Percentiles rank a stretch among this genome's conserved stretches.
Conservation (phyloP, 2,329 filamentous ascomycete species). For the Zasmidium citrigriseum region DNA sequence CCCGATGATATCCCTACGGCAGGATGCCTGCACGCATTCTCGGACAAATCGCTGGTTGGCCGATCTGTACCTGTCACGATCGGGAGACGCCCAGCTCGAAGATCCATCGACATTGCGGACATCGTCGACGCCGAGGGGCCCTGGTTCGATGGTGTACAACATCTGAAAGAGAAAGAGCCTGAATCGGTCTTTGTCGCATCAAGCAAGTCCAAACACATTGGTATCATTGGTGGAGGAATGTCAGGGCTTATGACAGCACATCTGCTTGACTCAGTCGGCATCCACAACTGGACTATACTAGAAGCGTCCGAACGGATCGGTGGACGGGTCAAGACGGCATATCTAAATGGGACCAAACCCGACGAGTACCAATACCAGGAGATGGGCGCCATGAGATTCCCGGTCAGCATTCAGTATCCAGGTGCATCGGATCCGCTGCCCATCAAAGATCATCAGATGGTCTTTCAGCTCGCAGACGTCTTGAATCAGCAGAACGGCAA, state of each 20-base stretch:
- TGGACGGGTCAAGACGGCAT: constrained; percentile 65
- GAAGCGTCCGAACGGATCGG: constrained; percentile 64
- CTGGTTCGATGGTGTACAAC: constrained; percentile 68
- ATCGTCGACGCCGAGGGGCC: constrained; percentile 60
- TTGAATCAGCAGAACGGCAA: constrained; percentile 63
- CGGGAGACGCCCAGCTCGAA: constrained; percentile 1
- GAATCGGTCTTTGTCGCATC: constrained; percentile 53
- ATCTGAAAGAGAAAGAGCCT: constrained; percentile 58
- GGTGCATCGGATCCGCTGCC: constrained; percentile 58
- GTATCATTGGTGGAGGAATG: constrained; percentile 69
- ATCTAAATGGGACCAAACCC: constrained; percentile 59
- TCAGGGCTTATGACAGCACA: constrained; percentile 62
- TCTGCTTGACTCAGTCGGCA: constrained; percentile 54
- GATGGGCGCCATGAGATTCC: constrained; percentile 67
- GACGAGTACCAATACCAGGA: constrained; percentile 69
- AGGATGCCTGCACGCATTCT: constrained; percentile 51
- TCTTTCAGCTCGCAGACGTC: constrained; percentile 63
- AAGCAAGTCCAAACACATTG: constrained; percentile 61
- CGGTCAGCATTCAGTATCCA: constrained; percentile 51
- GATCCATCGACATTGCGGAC: constrained; percentile 33
- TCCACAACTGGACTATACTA: constrained; percentile 62
- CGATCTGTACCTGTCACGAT: constrained; percentile 43
- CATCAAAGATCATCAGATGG: constrained; percentile 64
- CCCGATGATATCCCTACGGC: constrained; percentile 40
- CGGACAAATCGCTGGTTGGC: constrained; percentile 41